Conservation (phyloP, 768 basidiomycete genomes). For the Lentinula raphanica region DNA sequence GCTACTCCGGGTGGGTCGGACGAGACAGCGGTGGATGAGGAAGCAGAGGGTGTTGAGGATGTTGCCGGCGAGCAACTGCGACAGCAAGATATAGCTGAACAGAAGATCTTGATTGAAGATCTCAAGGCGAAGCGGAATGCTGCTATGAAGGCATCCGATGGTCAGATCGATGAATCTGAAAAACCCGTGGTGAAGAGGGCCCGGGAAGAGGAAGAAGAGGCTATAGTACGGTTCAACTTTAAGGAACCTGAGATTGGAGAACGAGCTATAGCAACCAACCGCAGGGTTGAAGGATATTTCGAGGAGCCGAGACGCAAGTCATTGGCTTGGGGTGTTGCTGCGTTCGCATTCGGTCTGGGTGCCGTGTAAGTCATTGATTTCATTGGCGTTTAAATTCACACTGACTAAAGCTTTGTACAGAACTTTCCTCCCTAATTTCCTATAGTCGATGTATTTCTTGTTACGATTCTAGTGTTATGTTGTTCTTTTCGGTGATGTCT, state of each 20-base stretch:
- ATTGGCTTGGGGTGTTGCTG: slow-evolving; percentile 77
- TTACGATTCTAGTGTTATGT: neutral
- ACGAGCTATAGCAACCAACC: slow-evolving; percentile 57
- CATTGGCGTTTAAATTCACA: neutral
- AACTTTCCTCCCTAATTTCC: slow-evolving; percentile 57
- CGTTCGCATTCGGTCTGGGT: slow-evolving; percentile 78
- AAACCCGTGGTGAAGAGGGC: slow-evolving; percentile 37
- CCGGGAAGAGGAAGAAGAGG: slow-evolving; percentile 51
- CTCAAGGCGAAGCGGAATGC: slow-evolving; percentile 61
- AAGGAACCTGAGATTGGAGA: slow-evolving; percentile 63
- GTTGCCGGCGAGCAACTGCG: slow-evolving; percentile 59
- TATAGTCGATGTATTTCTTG: slow-evolving; percentile 29
- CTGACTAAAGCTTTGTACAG: slow-evolving; percentile 22
- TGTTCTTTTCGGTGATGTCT: slow-evolving; percentile 14
- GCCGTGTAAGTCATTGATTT: slow-evolving; percentile 59
- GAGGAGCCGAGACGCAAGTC: slow-evolving; percentile 68
- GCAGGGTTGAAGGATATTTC: slow-evolving; percentile 49
- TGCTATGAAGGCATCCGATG: slow-evolving; percentile 10
- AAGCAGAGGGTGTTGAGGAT: slow-evolving; percentile 49
- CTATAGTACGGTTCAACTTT: slow-evolving; percentile 56
- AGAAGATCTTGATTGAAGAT: slow-evolving; percentile 68
- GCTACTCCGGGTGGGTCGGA: slow-evolving; percentile 53
- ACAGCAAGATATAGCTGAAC: slow-evolving; percentile 69
- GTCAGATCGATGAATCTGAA: slow-evolving; percentile 18
- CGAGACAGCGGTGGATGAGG: slow-evolving; percentile 63